Evolutionary conservation across 2,329 filamentous ascomycete species (phyloP), one percentile per base, ranked within the genome.

Genomic region (Aureobasidium pullulans): DNA sequence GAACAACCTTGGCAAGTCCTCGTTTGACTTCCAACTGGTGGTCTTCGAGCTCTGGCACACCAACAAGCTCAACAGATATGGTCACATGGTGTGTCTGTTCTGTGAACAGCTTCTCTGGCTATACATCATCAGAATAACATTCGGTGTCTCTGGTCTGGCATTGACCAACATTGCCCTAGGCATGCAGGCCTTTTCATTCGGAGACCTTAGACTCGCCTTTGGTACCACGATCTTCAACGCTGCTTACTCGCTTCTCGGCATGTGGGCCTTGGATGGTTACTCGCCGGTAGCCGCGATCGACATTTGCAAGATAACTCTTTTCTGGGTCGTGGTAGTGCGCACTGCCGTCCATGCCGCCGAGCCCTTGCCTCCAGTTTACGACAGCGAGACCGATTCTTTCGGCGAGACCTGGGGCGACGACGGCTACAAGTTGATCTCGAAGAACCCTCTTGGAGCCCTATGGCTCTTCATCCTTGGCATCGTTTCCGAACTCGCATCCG

Each of bases 31-130:
- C 11, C 58, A 60, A 11, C 36, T 54, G 23, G 58, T 60, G 8
- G 58, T 60, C 3, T 60, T 60, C 36, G 58, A 60, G 42, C 58
- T 60, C 2, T 60, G 58, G 58, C 58, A 60, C 36, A 60, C 58
- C 9, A 56, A 60, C 58, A 60, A 60, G 42, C 34, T 60, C 32
- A 60, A 60, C 32, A 42, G 58, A 60, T 56, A 60, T 56, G 58
- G 46, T 4, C 58, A 60, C 42, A 60, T 60, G 58, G 48, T 60
- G 8, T 60, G 58, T 42, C 32, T 60, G 15, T 60, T 60, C 42
- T 60, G 40, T 23, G 58, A 60, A 36, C 48, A 60, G 31, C 40
- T 60, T 16, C 47, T 60, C 7, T 60, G 58, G 58, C 49, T 60
- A 1, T 54, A 47, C 42, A 60, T 56, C 11, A 56, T 56, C 19